phyloP scores from a whole-genome alignment of 345 rosid species.

The Hibiscus tridactylites region DNA sequence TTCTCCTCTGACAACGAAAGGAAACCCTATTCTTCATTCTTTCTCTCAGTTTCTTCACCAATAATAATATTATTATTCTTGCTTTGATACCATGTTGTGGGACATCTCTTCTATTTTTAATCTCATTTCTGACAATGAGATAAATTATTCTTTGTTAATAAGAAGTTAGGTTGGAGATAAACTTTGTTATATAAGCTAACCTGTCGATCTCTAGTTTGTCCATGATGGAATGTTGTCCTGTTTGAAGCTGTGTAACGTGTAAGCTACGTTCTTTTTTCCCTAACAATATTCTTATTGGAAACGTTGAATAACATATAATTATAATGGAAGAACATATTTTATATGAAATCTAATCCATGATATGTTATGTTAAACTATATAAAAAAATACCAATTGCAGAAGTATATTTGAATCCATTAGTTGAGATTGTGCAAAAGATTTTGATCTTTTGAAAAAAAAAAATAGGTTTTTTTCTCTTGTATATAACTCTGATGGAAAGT shows the following conservation, averaged over 20 bases:
- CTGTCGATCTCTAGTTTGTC: neutral
- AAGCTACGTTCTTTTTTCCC: neutral
- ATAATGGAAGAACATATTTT: no score
- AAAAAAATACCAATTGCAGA: no score
- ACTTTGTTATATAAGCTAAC: no score
- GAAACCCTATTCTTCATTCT: neutral
- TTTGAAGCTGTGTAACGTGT: neutral
- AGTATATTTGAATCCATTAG: no score
- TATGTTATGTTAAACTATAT: no score
- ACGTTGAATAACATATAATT: neutral
- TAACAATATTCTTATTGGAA: neutral
- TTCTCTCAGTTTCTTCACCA: neutral
- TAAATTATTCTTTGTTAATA: no score
- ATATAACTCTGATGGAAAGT: no score
- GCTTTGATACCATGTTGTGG: neutral
- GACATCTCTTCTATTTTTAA: neutral
- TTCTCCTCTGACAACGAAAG: neutral
- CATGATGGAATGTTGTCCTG: neutral
- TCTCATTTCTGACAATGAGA: neutral
- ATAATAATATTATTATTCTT: neutral
- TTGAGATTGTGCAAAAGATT: no score
- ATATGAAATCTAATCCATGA: no score
- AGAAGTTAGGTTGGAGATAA: neutral
- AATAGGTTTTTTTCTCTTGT: no score
- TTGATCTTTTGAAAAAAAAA: no score